These are phyloP conservation scores for Byssothecium circinans DNA, from an alignment of 2,329 filamentous ascomycete species.

Conservation along the genomic window DNA sequence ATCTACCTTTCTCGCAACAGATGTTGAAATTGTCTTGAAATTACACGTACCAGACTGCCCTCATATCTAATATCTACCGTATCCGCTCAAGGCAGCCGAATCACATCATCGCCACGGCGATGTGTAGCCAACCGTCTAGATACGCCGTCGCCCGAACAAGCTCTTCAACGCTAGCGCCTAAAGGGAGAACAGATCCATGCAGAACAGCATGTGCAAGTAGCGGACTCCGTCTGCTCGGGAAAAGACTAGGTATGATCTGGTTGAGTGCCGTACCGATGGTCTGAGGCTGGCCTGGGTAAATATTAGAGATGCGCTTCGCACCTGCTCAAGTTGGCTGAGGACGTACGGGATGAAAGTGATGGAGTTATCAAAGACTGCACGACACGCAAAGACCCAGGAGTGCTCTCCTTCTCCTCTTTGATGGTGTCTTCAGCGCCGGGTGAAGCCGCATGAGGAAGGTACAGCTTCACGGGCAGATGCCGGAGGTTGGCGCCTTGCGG, in stretches of 20 bases:
- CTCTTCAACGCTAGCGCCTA: constrained; percentile 78
- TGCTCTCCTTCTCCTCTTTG: constrained; percentile 20
- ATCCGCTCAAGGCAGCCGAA: no score
- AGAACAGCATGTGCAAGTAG: constrained; percentile 82
- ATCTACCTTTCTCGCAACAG: no score
- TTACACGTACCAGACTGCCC: no score
- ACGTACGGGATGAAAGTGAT: constrained; percentile 43
- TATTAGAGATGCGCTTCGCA: constrained; percentile 14
- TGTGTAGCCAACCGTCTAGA: constrained; percentile 86
- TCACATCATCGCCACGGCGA: constrained; percentile 74
- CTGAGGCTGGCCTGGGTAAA: constrained; percentile 55
- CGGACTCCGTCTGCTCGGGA: constrained; percentile 82
- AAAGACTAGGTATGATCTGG: constrained; percentile 73
- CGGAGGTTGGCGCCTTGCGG: constrained; percentile 67
- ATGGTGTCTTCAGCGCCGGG: constrained; percentile 2
- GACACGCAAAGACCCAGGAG: constrained; percentile 48
- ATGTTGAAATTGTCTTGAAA: no score
- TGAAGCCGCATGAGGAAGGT: constrained; percentile 62
- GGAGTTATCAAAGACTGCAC: constrained; percentile 74
- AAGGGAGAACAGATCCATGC: constrained; percentile 82
- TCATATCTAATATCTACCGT: no score
- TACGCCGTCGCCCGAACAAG: constrained; percentile 81
- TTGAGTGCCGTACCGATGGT: constrained; percentile 79
- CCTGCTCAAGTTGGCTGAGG: constrained; percentile 16
- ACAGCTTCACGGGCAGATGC: constrained; percentile 85